phyloP scores from a whole-genome alignment of 169 alveolate species.

The Eimeria brunetti region DNA sequence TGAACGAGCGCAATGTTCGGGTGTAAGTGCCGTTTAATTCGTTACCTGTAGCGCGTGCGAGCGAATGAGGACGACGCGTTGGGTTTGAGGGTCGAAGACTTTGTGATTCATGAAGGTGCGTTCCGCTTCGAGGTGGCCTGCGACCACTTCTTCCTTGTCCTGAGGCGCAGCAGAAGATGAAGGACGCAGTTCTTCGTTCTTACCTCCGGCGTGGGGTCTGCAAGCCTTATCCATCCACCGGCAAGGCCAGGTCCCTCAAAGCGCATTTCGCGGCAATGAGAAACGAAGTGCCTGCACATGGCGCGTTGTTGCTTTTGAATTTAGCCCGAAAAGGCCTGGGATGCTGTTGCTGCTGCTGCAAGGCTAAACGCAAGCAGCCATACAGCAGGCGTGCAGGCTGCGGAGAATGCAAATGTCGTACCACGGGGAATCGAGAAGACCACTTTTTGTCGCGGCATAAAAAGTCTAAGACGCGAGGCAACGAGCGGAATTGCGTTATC shows the following conservation, averaged over 20 bases:
- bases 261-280: neutral
- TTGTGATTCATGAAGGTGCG: slow-evolving; percentile 43
- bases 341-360: neutral
- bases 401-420: neutral
- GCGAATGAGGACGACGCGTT: slow-evolving; percentile 41
- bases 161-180: neutral
- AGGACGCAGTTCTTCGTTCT: neutral
- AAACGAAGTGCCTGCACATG: neutral
- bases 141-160: slow-evolving; percentile 46
- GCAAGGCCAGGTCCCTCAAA: neutral
- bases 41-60: slow-evolving; percentile 31
- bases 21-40: neutral
- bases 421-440: slow-evolving; percentile 42
- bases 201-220: neutral
- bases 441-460: slow-evolving; percentile 71
- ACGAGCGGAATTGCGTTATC: slow-evolving; percentile 40
- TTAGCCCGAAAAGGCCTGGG: neutral
- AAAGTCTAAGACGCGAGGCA: slow-evolving; percentile 52
- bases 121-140: slow-evolving; percentile 44
- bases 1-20: neutral
- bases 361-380: too few relatives aligned
- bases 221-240: neutral
- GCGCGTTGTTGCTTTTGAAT: neutral
- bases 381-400: too few relatives aligned
- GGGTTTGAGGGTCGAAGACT: slow-evolving; percentile 41